Evolutionary conservation across 257 asterid genomes (phyloP).

Genomic region (Solanum pennellii): DNA sequence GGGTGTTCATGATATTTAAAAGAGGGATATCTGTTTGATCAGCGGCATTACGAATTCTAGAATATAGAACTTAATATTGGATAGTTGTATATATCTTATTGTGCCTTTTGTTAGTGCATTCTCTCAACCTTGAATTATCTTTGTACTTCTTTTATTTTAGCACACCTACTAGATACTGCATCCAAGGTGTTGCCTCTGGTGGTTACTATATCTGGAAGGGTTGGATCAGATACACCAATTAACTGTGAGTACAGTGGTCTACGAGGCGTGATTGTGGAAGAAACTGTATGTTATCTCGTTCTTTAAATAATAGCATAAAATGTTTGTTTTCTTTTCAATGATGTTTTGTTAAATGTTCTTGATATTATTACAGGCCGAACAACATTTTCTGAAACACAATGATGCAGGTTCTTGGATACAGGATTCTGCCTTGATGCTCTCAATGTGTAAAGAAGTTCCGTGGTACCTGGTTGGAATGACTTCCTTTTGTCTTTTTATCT

Average conservation of each 20-base stretch:
- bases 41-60: not conserved
- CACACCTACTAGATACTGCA: conserved; percentile 75
- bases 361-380: conserved; percentile 70
- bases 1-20: not conserved
- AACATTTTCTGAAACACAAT: conserved; percentile 91
- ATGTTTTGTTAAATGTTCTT: not conserved
- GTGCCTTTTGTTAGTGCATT: not conserved
- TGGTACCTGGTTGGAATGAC: conserved; percentile 79
- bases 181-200: conserved; percentile 80
- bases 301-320: not conserved
- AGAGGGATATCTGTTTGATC: not conserved
- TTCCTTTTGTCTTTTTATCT: not conserved
- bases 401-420: conserved; percentile 99
- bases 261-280: conserved; percentile 95
- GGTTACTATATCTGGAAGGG: conserved; percentile 89
- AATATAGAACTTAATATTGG: not conserved
- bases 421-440: conserved; percentile 95
- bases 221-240: conserved; percentile 84
- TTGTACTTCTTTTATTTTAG: conserved; percentile 22
- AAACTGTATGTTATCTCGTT: conserved; percentile 53
- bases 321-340: not conserved
- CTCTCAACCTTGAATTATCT: not conserved
- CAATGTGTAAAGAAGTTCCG: conserved; percentile 97
- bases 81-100: not conserved
- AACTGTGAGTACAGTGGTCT: conserved; percentile 86